Evolutionary conservation across 768 basidiomycete genomes (phyloP).

Genomic region (Zangia roseola): DNA sequence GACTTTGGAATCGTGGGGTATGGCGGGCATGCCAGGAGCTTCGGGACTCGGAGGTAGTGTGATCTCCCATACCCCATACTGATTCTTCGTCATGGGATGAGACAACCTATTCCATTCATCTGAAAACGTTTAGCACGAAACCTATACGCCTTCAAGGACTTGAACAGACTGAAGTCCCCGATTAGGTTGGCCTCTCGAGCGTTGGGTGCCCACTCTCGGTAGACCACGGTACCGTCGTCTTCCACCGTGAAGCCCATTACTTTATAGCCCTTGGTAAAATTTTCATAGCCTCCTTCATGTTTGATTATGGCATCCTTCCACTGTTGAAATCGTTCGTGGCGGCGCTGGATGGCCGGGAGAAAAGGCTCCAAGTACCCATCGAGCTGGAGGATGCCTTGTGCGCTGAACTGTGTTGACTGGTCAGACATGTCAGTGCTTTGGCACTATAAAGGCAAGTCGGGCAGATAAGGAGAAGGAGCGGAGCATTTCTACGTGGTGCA

Average conservation of each 20-base stretch:
- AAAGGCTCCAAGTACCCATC: conserved; percentile 79
- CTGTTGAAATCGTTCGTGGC: conserved; percentile 65
- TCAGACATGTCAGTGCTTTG: conserved; percentile 41
- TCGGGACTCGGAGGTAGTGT: conserved; percentile 68
- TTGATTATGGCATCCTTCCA: conserved; percentile 77
- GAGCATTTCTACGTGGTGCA: conserved; percentile 7
- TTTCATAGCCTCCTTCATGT: conserved; percentile 80
- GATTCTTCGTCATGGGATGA: conserved; percentile 82
- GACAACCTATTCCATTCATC: conserved; percentile 86
- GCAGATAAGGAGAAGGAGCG: conserved; percentile 1
- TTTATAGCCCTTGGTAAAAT: conserved; percentile 57
- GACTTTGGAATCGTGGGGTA: conserved; percentile 93
- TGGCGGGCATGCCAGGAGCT: conserved; percentile 68
- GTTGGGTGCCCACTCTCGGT: conserved; percentile 97
- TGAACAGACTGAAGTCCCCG: conserved; percentile 91
- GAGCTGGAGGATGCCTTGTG: conserved; percentile 55
- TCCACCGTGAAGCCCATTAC: conserved; percentile 73
- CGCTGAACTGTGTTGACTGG: conserved; percentile 45
- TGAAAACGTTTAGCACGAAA: conserved; percentile 30
- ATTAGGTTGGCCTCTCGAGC: conserved; percentile 79
- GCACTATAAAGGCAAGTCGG: neutral
- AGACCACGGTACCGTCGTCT: conserved; percentile 65
- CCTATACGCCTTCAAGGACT: neutral
- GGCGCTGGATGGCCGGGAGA: conserved; percentile 62
- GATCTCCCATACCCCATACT: conserved; percentile 90